Conservation (phyloP, 495 filamentous ascomycete genomes). For the Xylaria castorea region DNA sequence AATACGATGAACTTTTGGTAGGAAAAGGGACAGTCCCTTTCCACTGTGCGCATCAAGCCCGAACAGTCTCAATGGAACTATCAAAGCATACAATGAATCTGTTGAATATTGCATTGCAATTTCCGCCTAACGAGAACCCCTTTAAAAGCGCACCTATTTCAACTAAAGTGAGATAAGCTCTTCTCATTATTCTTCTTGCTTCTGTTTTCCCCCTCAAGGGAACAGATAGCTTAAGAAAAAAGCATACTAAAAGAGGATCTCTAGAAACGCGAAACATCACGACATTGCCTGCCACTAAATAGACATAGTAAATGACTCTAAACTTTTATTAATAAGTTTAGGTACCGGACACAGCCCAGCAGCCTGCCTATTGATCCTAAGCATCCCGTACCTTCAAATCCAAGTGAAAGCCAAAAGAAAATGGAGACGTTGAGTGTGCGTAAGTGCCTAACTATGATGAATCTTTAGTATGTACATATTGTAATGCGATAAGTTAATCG, state of each 20-base stretch:
- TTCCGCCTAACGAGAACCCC: background rate
- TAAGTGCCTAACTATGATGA: no score
- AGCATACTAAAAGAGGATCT: no score
- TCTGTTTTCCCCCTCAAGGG: no score
- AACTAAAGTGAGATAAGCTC: background rate
- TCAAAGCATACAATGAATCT: background rate
- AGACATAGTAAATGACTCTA: no score
- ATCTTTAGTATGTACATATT: no score
- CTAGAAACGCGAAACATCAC: no score
- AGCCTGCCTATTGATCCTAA: background rate
- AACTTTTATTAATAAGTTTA: no score
- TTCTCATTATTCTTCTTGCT: background rate
- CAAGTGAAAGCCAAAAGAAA: background rate
- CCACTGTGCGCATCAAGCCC: no score
- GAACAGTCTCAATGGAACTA: no score
- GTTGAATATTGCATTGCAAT: background rate
- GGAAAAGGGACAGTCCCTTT: background rate
- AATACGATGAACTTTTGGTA: background rate
- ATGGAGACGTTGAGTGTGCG: background rate
- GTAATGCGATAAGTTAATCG: background rate
- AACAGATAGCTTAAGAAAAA: no score
- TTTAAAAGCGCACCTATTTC: background rate
- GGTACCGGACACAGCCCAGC: no score
- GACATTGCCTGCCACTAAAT: no score
- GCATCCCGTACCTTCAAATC: background rate